A percentile compares a stretch with the other conserved stretches of the same genome.
Conservation (phyloP, 2,329 filamentous ascomycete genomes). For the Chaetomiaceae sp. region DNA sequence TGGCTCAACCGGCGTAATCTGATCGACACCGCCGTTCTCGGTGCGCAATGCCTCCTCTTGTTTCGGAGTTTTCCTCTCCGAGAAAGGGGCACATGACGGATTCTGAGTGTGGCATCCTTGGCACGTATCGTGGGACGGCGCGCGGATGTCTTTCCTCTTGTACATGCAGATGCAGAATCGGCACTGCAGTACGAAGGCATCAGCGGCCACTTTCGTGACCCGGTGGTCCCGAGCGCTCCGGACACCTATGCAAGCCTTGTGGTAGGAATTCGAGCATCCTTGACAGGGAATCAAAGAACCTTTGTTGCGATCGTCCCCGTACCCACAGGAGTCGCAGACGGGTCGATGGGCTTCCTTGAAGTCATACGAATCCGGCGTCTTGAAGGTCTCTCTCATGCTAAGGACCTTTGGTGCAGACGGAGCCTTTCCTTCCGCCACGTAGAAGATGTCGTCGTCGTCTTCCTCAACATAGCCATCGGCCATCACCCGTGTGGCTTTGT, state of each 20-base stretch:
- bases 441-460: conserved; percentile 55
- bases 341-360: conserved; percentile 67
- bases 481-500: conserved; percentile 39
- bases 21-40: conserved; percentile 73
- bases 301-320: conserved; percentile 49
- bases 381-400: conserved; percentile 69
- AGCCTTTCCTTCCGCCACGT: conserved; percentile 39
- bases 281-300: conserved; percentile 80
- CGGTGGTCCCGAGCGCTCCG: conserved; percentile 74
- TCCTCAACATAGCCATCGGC: conserved; percentile 45
- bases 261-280: conserved; percentile 78
- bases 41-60: conserved; percentile 80
- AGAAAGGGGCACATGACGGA: conserved; percentile 66
- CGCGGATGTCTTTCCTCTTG: conserved; percentile 59
- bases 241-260: conserved; percentile 73
- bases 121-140: conserved; percentile 67
- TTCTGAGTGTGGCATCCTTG: conserved; percentile 62
- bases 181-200: conserved; percentile 83
- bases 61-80: conserved; percentile 62
- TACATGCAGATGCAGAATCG: conserved; percentile 69
- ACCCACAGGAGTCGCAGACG: conserved; percentile 65
- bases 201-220: conserved; percentile 73
- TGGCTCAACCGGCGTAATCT: conserved; percentile 57
- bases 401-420: conserved; percentile 46
- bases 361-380: conserved; percentile 49